Percentiles rank a stretch among this genome's conserved stretches.
phyloP scores from a whole-genome alignment of 441 rosid genomes.

The Viola pubescens region DNA sequence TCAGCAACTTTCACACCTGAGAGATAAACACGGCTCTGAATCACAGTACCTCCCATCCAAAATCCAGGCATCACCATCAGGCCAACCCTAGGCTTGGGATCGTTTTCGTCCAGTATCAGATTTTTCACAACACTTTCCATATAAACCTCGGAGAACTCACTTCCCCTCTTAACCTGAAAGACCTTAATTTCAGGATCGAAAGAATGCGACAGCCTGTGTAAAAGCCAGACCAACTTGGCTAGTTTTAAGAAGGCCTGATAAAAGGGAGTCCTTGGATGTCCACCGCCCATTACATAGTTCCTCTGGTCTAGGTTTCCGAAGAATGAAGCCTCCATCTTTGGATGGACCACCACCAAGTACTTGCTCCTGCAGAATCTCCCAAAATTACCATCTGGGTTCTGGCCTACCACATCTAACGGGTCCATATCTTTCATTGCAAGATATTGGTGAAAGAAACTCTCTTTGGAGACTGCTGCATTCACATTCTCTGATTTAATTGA shows the following conservation, averaged over 20 bases:
- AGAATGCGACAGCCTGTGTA: slow-evolving; percentile 82
- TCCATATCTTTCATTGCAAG: slow-evolving; percentile 73
- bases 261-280: slow-evolving; percentile 93
- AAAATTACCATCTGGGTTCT: slow-evolving; percentile 71
- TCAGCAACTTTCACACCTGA: slow-evolving; percentile 73
- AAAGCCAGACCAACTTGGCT: slow-evolving; percentile 81
- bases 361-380: slow-evolving; percentile 77
- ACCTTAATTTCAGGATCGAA: slow-evolving; percentile 71
- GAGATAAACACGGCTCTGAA: slow-evolving; percentile 82
- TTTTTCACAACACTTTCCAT: slow-evolving; percentile 85
- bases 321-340: slow-evolving; percentile 96
- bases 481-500: slow-evolving; percentile 40
- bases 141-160: slow-evolving; percentile 70
- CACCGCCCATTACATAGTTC: slow-evolving; percentile 66
- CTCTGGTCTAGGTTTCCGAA: slow-evolving; percentile 87
- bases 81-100: slow-evolving; percentile 59
- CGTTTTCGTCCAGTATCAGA: slow-evolving; percentile 48
- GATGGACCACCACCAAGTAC: slow-evolving; percentile 70
- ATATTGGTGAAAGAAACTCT: slow-evolving; percentile 73
- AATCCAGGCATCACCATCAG: slow-evolving; percentile 95
- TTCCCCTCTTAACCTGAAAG: slow-evolving; percentile 75
- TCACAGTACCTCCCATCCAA: slow-evolving; percentile 60
- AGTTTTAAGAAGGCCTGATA: slow-evolving; percentile 81
- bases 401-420: slow-evolving; percentile 66
- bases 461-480: slow-evolving; percentile 32